Evolutionary conservation across 2,329 filamentous ascomycete species (phyloP), one percentile per base, ranked within the genome.

Genomic region (Penicillium sp.): DNA sequence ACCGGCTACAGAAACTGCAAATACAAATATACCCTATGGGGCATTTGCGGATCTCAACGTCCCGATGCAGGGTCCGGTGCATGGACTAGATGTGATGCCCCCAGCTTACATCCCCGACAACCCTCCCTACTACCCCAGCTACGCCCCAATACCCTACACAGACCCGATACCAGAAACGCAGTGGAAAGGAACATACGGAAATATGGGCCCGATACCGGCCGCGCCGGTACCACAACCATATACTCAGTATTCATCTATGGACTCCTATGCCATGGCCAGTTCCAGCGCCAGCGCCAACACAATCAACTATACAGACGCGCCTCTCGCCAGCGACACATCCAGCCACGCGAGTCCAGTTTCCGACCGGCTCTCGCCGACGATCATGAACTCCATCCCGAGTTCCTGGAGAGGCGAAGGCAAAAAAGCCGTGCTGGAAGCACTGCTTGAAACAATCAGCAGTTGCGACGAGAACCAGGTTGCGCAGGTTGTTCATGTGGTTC

Each of bases 401-500:
- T 67, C 61, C 8, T 69, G 67, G 67, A 65, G 58, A 29, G 60
- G 50, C 1, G 49, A 61, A 18, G 67, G 62, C 16, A 68, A 67
- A 54, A 51, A 62, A 18, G 53, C 57, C 14, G 52, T 69, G 1
- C 52, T 70, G 14, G 55, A 69, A 49, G 62, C 61, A 1, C 51
- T 70, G 21, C 59, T 69, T 39, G 54, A 66, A 42, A 69, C 65
- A 4, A 67, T 70, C 13, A 53, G 60, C 36, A 63, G 59, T 46
- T 70, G 67, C 42, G 63, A 69, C 43, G 67, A 69, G 18, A 27
- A 55, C n/a, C 54, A 47, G 21, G 56, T 70, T 5, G 61, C 58
- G 5, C 62, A 64, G 14, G 65, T 70, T 6, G 52, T 70, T n/a
- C 55, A 61, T 5, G 67, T 70, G 29, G 59, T 70, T 14, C 66